These are phyloP conservation scores for Penicillium vulpinum DNA, from an alignment of 2,329 filamentous ascomycete species.

Conservation along the genomic window DNA sequence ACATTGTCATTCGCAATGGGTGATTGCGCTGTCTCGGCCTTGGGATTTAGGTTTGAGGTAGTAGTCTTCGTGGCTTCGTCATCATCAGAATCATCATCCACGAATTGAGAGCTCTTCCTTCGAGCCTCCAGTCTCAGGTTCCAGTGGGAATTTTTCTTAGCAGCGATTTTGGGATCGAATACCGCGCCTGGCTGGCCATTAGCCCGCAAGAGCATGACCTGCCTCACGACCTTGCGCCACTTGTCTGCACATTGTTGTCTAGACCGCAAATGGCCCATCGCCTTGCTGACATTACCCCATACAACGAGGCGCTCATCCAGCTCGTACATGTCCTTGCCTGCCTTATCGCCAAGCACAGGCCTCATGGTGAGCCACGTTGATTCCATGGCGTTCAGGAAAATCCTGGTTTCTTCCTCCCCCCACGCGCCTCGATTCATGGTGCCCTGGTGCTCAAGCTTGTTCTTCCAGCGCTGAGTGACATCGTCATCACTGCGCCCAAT, in stretches of 20 bases:
- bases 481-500: conserved; percentile 43
- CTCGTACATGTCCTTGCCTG: conserved; percentile 40
- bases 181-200: conserved; percentile 27
- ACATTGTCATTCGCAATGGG: background rate
- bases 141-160: conserved; percentile 5
- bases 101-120: conserved; percentile 17
- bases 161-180: conserved; percentile 20
- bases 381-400: conserved; percentile 32
- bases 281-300: conserved; percentile 36
- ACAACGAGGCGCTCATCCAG: conserved; percentile 34
- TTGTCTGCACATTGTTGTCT: conserved; percentile 43
- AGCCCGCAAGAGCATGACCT: conserved; percentile 22
- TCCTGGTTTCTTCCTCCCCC: conserved; percentile 34
- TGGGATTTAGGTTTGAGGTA: background rate
- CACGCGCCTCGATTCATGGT: conserved; percentile 40
- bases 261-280: conserved; percentile 33
- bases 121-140: conserved; percentile 7
- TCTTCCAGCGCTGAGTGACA: conserved; percentile 47
- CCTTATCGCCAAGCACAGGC: conserved; percentile 6
- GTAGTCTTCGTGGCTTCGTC: conserved; percentile 1
- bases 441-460: conserved; percentile 39
- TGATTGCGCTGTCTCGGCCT: background rate
- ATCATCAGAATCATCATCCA: conserved; percentile 21
- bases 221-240: conserved; percentile 37
- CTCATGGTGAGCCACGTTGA: conserved; percentile 23